Percentiles rank a stretch among this genome's conserved stretches.
Evolutionary conservation across 257 asterid species (phyloP).

Genomic region (Catharanthus roseus): DNA sequence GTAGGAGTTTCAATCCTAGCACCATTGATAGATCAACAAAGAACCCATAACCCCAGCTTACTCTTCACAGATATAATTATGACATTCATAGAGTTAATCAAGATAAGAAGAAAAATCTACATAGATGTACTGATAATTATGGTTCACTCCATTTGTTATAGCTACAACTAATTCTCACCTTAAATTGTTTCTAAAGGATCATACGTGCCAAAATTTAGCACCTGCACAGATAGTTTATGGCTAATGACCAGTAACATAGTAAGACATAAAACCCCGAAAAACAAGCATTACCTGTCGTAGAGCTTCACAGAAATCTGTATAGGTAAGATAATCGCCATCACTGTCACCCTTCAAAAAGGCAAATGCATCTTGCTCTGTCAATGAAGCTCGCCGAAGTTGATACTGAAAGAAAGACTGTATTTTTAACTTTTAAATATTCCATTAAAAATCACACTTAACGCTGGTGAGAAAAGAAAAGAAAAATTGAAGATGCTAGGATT

Average conservation of each 20-base stretch:
- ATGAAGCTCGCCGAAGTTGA: slow-evolving; percentile 78
- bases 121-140: neutral
- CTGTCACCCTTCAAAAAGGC: slow-evolving; percentile 80
- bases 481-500: neutral
- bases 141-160: neutral
- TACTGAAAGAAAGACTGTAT: slow-evolving; percentile 51
- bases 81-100: neutral
- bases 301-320: slow-evolving; percentile 81
- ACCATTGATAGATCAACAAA: neutral
- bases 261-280: neutral
- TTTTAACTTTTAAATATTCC: neutral
- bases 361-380: slow-evolving; percentile 79
- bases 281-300: slow-evolving; percentile 51
- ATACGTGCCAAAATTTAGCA: neutral
- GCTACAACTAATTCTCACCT: neutral
- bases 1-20: neutral
- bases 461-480: neutral
- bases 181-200: neutral
- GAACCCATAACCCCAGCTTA: no score
- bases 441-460: neutral
- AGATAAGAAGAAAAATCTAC: neutral
- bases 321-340: slow-evolving; percentile 70
- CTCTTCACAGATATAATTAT: neutral
- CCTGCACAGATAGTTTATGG: neutral
- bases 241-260: neutral